Conservation (phyloP, 371 early-diverging fungal genomes). For the Rhizomucor miehei region DNA sequence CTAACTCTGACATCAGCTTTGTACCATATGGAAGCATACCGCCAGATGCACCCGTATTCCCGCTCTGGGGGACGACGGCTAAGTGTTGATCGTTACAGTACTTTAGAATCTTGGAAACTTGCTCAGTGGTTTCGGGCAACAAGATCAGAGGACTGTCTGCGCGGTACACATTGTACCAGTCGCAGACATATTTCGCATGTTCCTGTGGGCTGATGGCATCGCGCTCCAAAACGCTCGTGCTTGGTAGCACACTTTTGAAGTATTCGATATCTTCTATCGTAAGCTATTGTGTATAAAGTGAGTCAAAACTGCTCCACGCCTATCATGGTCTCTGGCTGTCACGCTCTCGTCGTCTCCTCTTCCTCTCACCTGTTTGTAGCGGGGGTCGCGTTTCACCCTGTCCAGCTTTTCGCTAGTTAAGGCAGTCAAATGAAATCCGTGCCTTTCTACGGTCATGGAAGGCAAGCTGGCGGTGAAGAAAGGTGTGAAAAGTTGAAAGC, state of each 20-base stretch:
- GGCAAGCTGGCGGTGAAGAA: too few relatives aligned
- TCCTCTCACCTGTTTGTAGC: conserved; percentile 45
- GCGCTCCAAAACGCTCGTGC: conserved; percentile 22
- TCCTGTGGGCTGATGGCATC: conserved; percentile 27
- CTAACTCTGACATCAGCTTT: background rate
- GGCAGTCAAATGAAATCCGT: conserved; percentile 32
- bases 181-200: conserved; percentile 55
- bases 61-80: conserved; percentile 95
- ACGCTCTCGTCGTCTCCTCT: background rate
- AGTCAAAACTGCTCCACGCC: too few relatives aligned
- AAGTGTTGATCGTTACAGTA: conserved; percentile 83
- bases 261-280: conserved; percentile 51
- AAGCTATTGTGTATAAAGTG: conserved; percentile 32
- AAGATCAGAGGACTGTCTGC: conserved; percentile 74
- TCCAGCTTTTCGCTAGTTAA: conserved; percentile 29
- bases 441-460: conserved; percentile 16
- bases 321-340: too few relatives aligned
- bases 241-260: conserved; percentile 49
- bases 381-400: conserved; percentile 37
- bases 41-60: conserved; percentile 82
- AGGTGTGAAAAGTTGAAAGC: too few relatives aligned
- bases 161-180: conserved; percentile 88
- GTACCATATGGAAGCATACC: conserved; percentile 27
- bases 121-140: conserved; percentile 76
- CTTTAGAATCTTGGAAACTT: conserved; percentile 78